Evolutionary conservation across 768 basidiomycete genomes (phyloP).

Genomic region (Podaxis rugospora): DNA sequence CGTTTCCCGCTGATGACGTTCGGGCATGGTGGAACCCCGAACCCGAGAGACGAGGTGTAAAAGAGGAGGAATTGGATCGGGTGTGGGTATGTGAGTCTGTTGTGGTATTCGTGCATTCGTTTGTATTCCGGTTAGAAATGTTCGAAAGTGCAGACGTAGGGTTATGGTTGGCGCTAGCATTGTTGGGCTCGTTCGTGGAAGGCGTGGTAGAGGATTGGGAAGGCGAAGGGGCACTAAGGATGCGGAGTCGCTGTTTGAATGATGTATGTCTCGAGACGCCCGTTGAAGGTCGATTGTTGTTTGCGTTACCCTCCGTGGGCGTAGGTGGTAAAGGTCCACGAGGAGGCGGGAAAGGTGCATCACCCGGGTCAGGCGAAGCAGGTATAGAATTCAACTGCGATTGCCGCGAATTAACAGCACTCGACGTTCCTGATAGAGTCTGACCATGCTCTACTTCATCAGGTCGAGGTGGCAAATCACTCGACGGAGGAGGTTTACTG

Average conservation of each 20-base stretch:
- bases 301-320: conserved; percentile 19
- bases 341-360: conserved; percentile 39
- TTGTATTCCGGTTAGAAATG: not conserved
- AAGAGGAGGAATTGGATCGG: conserved; percentile 15
- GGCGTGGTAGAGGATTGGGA: conserved; percentile 20
- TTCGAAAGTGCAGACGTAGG: not conserved
- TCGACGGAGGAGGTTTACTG: conserved; percentile 53
- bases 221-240: conserved; percentile 56
- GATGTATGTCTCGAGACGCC: conserved; percentile 34
- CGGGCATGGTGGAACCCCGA: conserved; percentile 5
- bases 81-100: conserved; percentile 22
- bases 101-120: conserved; percentile 11
- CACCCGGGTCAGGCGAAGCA: conserved; percentile 35
- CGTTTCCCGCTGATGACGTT: not conserved
- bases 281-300: conserved; percentile 5
- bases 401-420: conserved; percentile 24
- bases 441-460: conserved; percentile 41
- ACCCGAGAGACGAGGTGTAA: conserved; percentile 7
- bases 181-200: conserved; percentile 20
- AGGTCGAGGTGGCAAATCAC: conserved; percentile 60
- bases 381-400: conserved; percentile 36
- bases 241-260: conserved; percentile 61
- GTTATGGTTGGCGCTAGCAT: conserved; percentile 17
- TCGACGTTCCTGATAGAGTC: conserved; percentile 25
- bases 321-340: conserved; percentile 40